Base-by-base conservation (phyloP, 768 basidiomycete genomes). In the Leccinum imitatum region DNA sequence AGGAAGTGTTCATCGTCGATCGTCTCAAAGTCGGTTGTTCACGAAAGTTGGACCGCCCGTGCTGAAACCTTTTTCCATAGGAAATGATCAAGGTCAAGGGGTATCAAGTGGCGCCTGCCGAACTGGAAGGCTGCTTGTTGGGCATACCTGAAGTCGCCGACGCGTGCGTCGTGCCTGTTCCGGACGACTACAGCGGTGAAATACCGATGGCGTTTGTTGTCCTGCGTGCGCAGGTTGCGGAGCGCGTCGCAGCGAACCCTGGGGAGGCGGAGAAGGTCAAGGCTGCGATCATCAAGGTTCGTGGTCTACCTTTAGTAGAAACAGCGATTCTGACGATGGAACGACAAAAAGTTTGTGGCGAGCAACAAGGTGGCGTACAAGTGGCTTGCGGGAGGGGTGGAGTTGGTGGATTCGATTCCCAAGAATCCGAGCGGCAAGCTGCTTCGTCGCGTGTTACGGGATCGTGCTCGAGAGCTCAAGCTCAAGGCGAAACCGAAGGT, bases 31-130 rank as follows among this genome's bases (percentile, higher is more conserved):
- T 81, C 21, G 3, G 62, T 14, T 6, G 10, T 53, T 23, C 14
- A 11, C 19, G n/a, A 23, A 19, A 2, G 19, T 17, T 25, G 52
- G 8, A 25, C 46, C 13, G 8, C 27, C 21, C 25, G 53, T 58
- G n/a, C 5, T 44, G 44, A 41, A 44, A 37, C 60, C 75, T 31
- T 33, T 21, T 48, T 48, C 21, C 21, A 31, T 54, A 86, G 84
- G 87, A 88, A 73, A 78, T 88, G 30, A 74, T 89, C 67, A 89
- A 90, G 75, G 84, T 87, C 47, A 80, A 75, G 66, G 89, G 89
- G 3, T 87, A 86, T 68, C 88, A 90, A 67, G 88, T 90, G 1
- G 86, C 89, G 1, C 89, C 88, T 2, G 87, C 89, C 4, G 87
- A 89, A 62, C 76, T 89, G 9, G 88, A 89, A 65, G 88, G 82